These are phyloP conservation scores for Podospora comata DNA, from an alignment of 495 filamentous ascomycete genomes.

Conservation along the genomic window DNA sequence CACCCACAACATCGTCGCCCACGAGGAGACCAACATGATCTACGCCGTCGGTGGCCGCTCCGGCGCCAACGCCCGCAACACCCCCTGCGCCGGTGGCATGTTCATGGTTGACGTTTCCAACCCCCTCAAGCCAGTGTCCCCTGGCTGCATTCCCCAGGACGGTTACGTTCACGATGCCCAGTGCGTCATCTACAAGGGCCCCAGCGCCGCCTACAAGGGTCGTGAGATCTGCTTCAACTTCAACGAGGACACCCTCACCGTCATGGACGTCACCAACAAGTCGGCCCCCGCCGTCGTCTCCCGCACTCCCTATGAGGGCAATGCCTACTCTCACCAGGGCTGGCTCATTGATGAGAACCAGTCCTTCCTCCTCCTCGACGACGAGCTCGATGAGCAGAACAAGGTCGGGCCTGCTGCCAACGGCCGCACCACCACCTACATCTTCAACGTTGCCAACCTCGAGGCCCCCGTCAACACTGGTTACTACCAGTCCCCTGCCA, in stretches of 20 bases:
- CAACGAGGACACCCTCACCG: slow-evolving; percentile 51
- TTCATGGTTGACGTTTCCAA: slow-evolving; percentile 55
- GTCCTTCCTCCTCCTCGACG: slow-evolving; percentile 56
- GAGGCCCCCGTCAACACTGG: slow-evolving; percentile 53
- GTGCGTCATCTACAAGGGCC: slow-evolving; percentile 57
- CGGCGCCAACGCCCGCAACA: slow-evolving; percentile 45
- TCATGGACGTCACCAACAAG: slow-evolving; percentile 56
- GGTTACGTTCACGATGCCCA: slow-evolving; percentile 63
- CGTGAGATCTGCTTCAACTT: slow-evolving; percentile 61
- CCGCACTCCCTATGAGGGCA: slow-evolving; percentile 55
- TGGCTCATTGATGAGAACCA: slow-evolving; percentile 56
- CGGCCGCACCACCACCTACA: slow-evolving; percentile 50
- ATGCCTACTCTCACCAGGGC: slow-evolving; percentile 60
- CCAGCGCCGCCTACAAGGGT: slow-evolving; percentile 50
- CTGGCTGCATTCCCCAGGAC: slow-evolving; percentile 52
- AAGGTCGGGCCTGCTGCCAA: slow-evolving; percentile 43
- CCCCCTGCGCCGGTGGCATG: slow-evolving; percentile 48
- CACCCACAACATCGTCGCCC: slow-evolving; percentile 44
- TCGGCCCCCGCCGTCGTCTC: slow-evolving; percentile 48
- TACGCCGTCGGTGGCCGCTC: slow-evolving; percentile 50
- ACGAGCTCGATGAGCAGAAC: slow-evolving; percentile 58
- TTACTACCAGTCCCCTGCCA: slow-evolving; percentile 46
- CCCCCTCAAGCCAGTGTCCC: slow-evolving; percentile 46
- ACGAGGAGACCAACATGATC: slow-evolving; percentile 42
- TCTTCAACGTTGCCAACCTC: slow-evolving; percentile 56